Evolutionary conservation across 2,329 filamentous ascomycete genomes (phyloP).

Genomic region (Apiospora hydei): DNA sequence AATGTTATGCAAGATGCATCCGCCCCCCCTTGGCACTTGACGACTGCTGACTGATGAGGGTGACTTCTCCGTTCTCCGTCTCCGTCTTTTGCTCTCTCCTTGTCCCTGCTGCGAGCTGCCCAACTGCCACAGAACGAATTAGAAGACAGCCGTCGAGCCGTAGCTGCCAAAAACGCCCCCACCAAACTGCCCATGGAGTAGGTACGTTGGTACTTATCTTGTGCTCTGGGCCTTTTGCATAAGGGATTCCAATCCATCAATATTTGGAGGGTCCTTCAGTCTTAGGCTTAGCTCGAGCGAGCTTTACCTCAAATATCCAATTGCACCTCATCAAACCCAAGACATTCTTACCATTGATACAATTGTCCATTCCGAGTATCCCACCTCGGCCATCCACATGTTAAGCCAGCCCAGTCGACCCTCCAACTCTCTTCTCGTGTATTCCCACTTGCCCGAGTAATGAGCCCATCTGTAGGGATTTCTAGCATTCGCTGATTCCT

Average conservation of each 20-base stretch:
- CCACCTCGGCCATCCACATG: constrained; percentile 21
- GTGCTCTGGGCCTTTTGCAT: background rate
- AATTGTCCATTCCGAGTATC: constrained; percentile 22
- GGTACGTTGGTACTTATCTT: background rate
- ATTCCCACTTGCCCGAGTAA: constrained; percentile 9
- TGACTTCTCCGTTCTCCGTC: background rate
- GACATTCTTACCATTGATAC: constrained; percentile 9
- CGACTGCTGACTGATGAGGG: background rate
- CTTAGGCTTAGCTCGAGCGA: constrained; percentile 12
- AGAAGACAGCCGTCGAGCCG: background rate
- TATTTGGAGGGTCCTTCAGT: constrained; percentile 12
- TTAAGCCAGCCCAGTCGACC: constrained; percentile 15
- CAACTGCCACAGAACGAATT: background rate
- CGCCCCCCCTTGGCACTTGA: background rate
- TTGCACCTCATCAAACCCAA: constrained; percentile 16
- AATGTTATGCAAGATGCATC: background rate
- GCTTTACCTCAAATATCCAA: constrained; percentile 22
- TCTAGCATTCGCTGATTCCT: background rate
- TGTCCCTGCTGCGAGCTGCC: too few relatives aligned
- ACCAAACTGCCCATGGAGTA: background rate
- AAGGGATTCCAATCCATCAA: background rate
- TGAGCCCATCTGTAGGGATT: constrained; percentile 14
- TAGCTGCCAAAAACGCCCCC: background rate
- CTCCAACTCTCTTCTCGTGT: constrained; percentile 1
- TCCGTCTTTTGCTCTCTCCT: too few relatives aligned